These are phyloP conservation scores for Tetrahymena thermophila DNA, from an alignment of 73 alveolate species.

Conservation along the genomic window DNA sequence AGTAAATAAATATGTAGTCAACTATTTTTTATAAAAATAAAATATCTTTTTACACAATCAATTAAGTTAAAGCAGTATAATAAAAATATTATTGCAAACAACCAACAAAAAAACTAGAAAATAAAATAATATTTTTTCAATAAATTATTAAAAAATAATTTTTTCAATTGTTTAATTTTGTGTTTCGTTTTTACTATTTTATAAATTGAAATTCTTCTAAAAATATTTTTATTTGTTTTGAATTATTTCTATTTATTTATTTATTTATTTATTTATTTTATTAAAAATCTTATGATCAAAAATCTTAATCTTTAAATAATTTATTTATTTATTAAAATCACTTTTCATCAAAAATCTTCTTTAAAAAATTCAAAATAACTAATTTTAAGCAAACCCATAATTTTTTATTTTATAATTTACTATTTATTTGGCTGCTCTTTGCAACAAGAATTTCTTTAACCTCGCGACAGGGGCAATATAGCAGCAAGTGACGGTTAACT, in stretches of 20 bases:
- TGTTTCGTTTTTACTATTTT: too few relatives aligned
- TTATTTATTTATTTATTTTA: too few relatives aligned
- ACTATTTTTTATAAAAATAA: background rate
- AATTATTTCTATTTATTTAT: too few relatives aligned
- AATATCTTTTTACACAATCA: background rate
- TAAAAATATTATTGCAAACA: background rate
- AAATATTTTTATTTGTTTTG: too few relatives aligned
- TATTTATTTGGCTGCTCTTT: background rate
- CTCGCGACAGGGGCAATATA: conserved; percentile 21
- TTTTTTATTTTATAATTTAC: background rate
- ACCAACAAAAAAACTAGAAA: background rate
- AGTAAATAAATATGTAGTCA: background rate
- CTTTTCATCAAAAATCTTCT: background rate
- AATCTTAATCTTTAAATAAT: background rate
- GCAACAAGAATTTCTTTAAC: background rate
- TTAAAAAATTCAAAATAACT: background rate
- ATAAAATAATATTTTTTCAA: too few relatives aligned
- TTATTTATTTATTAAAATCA: background rate
- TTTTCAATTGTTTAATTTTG: too few relatives aligned
- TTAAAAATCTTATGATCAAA: background rate
- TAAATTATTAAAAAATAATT: too few relatives aligned
- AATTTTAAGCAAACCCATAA: background rate
- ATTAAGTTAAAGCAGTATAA: background rate
- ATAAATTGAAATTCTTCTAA: too few relatives aligned
- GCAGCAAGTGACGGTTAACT: conserved; percentile 21